Base-by-base conservation (phyloP, 169 alveolate species). In the Plasmodium vivax region DNA sequence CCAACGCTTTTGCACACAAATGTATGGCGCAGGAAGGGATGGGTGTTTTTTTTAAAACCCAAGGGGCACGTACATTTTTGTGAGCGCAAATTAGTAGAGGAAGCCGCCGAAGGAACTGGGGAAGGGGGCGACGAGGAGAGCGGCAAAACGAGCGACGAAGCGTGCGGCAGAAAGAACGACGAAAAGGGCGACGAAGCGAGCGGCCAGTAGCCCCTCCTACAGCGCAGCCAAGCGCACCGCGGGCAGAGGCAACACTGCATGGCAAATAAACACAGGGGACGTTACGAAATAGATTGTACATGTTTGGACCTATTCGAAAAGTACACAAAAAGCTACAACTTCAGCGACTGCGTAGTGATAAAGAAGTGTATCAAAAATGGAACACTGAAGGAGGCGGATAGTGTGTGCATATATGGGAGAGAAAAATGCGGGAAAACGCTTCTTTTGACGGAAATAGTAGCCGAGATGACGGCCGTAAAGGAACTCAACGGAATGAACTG, bases 331-430 rank as follows among this genome's bases (percentile, higher is more conserved):
- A 68, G 27, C 8, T 88, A 88, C 41, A 34, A 23, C 38, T 88
- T 88, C 36, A 56, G 12, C n/a, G 94, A 88, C 56, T 88, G 94
- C 6, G 88, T 58, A 56, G 82, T 88, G 68, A 56, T 88, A 54
- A 88, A 79, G 71, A 88, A 79, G 47, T 88, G 94, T 80, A 73
- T 88, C 32, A 51, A 88, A 34, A 51, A 73, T 88, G 94, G 94
- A 16, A 80, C 77, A 45, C 27, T 88, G 47, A 79, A 73, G 72
- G 75, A 88, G 72, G 62, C 84, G 10, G 94, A 88, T n/a, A 88
- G 94, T 51, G 88, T 88, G 19, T 88, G 94, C 62, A 88, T 88
- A 88, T 88, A 88, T 88, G 94, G 94, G 30, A 88, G 82, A 73
- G 94, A 88, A 79, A 79, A 80, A 38, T 88, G 94, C 77, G 94